Evolutionary conservation across 208 protist genomes (phyloP).

Genomic region (Leptomonas seymouri): DNA sequence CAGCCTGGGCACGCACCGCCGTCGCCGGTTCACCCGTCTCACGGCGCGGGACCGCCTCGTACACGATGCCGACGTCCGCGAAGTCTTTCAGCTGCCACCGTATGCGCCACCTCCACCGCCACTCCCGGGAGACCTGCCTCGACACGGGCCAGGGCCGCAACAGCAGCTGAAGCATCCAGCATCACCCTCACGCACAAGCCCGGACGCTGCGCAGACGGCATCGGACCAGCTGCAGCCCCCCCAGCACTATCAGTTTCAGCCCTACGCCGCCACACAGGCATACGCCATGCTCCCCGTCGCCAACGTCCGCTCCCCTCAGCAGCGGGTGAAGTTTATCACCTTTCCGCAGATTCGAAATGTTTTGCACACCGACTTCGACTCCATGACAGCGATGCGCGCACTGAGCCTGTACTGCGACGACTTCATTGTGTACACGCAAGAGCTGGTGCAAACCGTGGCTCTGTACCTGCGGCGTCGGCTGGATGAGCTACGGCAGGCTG

Average conservation of each 20-base stretch:
- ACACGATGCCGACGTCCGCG: constrained; percentile 36
- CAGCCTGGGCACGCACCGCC: constrained; percentile 29
- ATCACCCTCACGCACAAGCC: background rate
- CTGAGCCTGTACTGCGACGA: constrained; percentile 58
- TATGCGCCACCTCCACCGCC: constrained; percentile 31
- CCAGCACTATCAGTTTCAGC: constrained; percentile 51
- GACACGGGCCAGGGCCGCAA: background rate
- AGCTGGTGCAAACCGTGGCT: constrained; percentile 55
- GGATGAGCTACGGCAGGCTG: constrained; percentile 31
- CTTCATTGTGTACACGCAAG: constrained; percentile 47
- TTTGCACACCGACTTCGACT: constrained; percentile 70
- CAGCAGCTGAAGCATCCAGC: background rate
- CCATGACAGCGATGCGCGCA: constrained; percentile 51
- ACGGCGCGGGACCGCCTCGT: constrained; percentile 41
- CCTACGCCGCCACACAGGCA: constrained; percentile 66
- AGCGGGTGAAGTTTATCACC: constrained; percentile 48
- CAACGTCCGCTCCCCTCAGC: constrained; percentile 20
- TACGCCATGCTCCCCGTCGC: constrained; percentile 72
- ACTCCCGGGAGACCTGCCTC: background rate
- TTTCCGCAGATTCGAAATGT: constrained; percentile 73
- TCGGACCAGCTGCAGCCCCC: background rate
- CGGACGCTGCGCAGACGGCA: background rate
- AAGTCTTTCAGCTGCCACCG: constrained; percentile 44
- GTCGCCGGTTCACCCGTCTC: constrained; percentile 32
- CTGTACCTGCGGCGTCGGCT: constrained; percentile 61